Base-by-base conservation (phyloP, 192 early-diverging fungal genomes). In the Paraglomus brasilianum region DNA sequence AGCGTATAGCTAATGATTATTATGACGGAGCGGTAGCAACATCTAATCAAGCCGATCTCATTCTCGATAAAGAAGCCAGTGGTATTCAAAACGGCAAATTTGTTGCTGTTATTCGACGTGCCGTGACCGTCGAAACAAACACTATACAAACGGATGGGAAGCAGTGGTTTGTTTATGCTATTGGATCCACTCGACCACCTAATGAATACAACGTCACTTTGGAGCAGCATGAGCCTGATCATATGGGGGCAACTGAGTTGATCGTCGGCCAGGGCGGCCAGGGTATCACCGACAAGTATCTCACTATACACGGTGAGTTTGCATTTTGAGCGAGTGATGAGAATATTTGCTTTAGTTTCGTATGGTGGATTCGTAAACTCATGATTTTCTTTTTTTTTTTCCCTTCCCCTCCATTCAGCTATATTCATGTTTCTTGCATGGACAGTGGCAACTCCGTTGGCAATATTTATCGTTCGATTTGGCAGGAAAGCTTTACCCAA, bases 381-480 rank as follows among this genome's bases (percentile, higher is more conserved):
- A 41, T 13, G 19, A 53, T 53, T 15, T 53, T 4, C 17, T 0
- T 22, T 9, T 10, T 9, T 9, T 53, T 53, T 53, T 5, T 53
- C 24, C 51, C 8, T 52, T 8, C 24, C 8, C 8, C 19, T 53
- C 19, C 17, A 10, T 21, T 11, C 19, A 55, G 52, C 52, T 55
- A 55, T 55, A 30, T 30, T 49, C 15, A 65, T 65, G 62, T 65
- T 65, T 13, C 5, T 38, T 24, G 62, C 30, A 8, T 65, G 62
- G 62, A 10, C 13, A 30, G 8, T 65, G 6, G 5, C 39, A 10
- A n/a, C 41, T 1, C 62, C 62, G 0, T 44, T 24, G 7, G 43
- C 62, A 19, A 36, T 65, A 8, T 65, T 65, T 30, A 36, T 65
- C 1, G 62, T 43, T n/a, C 46, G 62, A 49, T 65, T 65, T 49